Evolutionary conservation across 129 eudicot genomes (phyloP).

Genomic region (Flaveria sonorensis): DNA sequence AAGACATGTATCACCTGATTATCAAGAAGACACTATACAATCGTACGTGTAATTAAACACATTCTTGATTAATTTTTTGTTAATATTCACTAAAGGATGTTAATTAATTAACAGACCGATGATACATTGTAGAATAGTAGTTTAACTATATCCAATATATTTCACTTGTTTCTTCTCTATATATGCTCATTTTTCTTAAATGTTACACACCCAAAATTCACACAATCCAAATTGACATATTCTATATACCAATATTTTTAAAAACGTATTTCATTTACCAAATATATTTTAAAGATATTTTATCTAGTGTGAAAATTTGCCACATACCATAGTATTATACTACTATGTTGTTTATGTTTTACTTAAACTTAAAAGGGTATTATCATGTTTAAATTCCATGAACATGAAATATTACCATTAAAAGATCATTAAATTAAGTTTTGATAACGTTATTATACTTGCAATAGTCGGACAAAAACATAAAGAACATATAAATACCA

Average conservation of each 20-base stretch:
- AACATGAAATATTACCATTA: background rate
- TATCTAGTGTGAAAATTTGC: too few species aligned
- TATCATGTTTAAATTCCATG: background rate
- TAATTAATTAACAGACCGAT: background rate
- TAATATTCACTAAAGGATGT: too few species aligned
- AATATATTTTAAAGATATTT: too few species aligned
- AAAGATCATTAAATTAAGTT: background rate
- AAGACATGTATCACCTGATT: background rate
- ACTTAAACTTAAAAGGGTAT: background rate
- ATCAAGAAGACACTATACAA: background rate
- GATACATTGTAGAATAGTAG: background rate
- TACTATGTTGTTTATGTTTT: background rate
- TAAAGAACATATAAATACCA: background rate
- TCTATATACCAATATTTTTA: too few species aligned
- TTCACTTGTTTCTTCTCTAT: background rate
- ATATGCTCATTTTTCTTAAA: background rate
- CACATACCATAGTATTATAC: too few species aligned
- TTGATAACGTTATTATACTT: constrained; percentile 11
- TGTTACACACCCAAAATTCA: background rate
- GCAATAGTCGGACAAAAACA: background rate
- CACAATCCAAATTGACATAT: background rate
- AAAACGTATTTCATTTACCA: too few species aligned
- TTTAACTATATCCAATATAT: background rate
- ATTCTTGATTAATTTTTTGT: background rate
- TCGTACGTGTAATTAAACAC: background rate